Evolutionary conservation across 495 filamentous ascomycete species (phyloP), one percentile per base, ranked within the genome.

Genomic region (Aspergillus taichungensis): DNA sequence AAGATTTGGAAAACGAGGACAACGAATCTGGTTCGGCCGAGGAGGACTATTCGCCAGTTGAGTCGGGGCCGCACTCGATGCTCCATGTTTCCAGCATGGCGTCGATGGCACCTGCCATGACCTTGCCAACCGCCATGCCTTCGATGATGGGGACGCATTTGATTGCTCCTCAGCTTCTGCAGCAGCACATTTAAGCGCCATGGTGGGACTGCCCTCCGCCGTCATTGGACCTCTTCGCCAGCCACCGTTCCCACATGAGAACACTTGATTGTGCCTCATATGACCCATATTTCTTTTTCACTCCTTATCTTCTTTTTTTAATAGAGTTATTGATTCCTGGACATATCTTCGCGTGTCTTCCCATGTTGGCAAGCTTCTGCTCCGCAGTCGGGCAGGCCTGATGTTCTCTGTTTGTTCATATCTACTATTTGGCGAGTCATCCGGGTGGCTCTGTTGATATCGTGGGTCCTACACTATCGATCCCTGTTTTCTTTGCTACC

Each of bases 21-120:
- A 82, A 89, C 50, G 82, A 87, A 11, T 81, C 85, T 37, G 82
- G 80, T 29, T 83, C 85, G 29, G 72, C 86, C 14, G 84, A 84
- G 51, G 86, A 91, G 34, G 83, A 80, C 18, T 85, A 83, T 5
- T 83, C 84, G 47, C 63, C 65, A 36, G 55, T 69, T 6, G 63
- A 62, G 34, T 63, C 59, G 28, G 47, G 60, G 30, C 64, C 54
- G 45, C 47, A 59, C 36, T 57, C 49, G 40, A 56, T 71, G 44
- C 50, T 63, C 10, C 59, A 52, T 51, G 60, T 67, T 56, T 47
- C 64, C n/a, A 41, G 53, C 30, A 58, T 72, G 62, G 59, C 69
- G 1, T 50, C 64, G 8, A 67, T 73, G 64, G 55, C 64, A 14
- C 47, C 65, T 33, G 49, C 63, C 1, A 62, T 71, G 59, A 61